Evolutionary conservation across 257 asterid genomes (phyloP), one percentile per base, ranked within the genome.

Genomic region (Verbascum thapsus): DNA sequence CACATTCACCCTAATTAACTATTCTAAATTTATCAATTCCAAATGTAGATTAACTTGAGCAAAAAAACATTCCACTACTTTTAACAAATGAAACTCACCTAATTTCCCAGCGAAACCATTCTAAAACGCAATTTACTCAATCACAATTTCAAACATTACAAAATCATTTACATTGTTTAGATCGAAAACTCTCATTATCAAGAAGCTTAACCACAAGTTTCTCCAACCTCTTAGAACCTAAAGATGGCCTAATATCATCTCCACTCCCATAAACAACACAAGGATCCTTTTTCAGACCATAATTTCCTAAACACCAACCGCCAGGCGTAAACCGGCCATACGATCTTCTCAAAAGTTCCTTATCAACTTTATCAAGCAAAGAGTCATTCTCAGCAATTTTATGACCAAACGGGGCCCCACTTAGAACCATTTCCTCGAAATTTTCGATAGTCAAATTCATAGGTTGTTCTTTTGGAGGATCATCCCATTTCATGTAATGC

Each of bases 331-430:
- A 78, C n/a, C 53, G 76, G 11, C 74, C 85, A 0, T 19, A 3
- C 0, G 67, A 43, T 82, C 87, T 79, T 47, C 72, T 74, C 15
- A 90, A 67, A 0, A 94, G 70, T 50, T 76, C 87, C 71, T 63
- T 67, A 19, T 94, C 99, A 26, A 90, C 84, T 57, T 62, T 80
- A 23, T 83, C 76, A 7, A 87, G 90, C 41, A 85, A 72, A 0
- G 71, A 70, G 57, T 85, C 87, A 17, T 75, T 73, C 69, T 74
- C 78, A 17, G 86, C 82, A 53, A 90, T 72, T 8, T 77, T 81
- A 44, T 77, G 95, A 62, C 81, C 97, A 47, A 94, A 94, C 0
- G 94, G 88, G 15, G 94, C 87, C 7, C 97, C 97, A 26, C 96
- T 94, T 63, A 65, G 77, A 42, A 87, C 76, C 99, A 94, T 94